These are phyloP conservation scores for Cladosporium colombiae DNA, from an alignment of 2,329 filamentous ascomycete species.

Conservation along the genomic window DNA sequence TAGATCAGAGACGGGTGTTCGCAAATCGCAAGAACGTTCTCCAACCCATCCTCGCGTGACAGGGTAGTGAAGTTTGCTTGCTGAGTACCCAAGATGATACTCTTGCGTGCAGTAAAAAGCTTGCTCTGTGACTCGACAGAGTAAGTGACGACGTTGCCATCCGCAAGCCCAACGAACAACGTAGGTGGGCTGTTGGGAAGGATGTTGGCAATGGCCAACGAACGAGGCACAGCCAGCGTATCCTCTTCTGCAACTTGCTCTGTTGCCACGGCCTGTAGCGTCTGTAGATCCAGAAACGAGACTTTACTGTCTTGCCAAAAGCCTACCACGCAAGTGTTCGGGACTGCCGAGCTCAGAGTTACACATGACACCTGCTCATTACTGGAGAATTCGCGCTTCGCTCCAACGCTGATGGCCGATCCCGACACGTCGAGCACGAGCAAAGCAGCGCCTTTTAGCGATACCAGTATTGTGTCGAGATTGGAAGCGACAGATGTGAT, in stretches of 20 bases:
- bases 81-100: slow-evolving; percentile 80
- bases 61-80: slow-evolving; percentile 80
- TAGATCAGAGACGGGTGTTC: slow-evolving; percentile 95
- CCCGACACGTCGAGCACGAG: slow-evolving; percentile 65
- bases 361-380: slow-evolving; percentile 84
- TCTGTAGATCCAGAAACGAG: slow-evolving; percentile 69
- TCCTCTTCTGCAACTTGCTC: slow-evolving; percentile 59
- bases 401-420: slow-evolving; percentile 58
- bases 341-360: slow-evolving; percentile 66
- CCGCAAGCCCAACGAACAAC: slow-evolving; percentile 85
- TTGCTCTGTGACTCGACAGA: slow-evolving; percentile 63
- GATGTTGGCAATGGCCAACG: slow-evolving; percentile 76
- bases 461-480: slow-evolving; percentile 67
- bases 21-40: slow-evolving; percentile 87
- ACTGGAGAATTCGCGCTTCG: slow-evolving; percentile 61
- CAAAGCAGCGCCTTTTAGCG: slow-evolving; percentile 72
- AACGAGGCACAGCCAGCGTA: slow-evolving; percentile 76
- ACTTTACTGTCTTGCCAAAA: slow-evolving; percentile 86
- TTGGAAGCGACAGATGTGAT: slow-evolving; percentile 83
- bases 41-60: slow-evolving; percentile 64
- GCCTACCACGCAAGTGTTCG: slow-evolving; percentile 73
- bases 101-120: slow-evolving; percentile 71
- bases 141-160: slow-evolving; percentile 87
- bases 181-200: slow-evolving; percentile 68
- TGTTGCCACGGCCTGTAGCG: slow-evolving; percentile 65